Percentiles rank a stretch among this genome's conserved stretches.
phyloP scores from a whole-genome alignment of 2,329 filamentous ascomycete genomes.

The Colletotrichum sp. region DNA sequence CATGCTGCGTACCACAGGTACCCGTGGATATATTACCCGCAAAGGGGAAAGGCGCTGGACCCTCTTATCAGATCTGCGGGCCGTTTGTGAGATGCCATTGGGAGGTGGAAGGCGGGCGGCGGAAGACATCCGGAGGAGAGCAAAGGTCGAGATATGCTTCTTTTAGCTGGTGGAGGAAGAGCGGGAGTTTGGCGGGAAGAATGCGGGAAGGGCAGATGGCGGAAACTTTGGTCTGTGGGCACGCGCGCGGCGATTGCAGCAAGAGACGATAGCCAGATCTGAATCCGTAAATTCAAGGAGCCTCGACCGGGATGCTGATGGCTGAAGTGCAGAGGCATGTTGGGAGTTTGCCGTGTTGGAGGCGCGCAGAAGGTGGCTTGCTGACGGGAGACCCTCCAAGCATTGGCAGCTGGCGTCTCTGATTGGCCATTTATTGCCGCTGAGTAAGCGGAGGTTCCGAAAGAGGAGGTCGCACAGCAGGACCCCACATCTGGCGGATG shows the following conservation, averaged over 20 bases:
- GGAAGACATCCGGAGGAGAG: not conserved
- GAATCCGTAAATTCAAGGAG: not conserved
- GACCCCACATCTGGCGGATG: conserved; percentile 2
- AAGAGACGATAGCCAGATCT: not conserved
- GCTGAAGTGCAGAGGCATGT: not conserved
- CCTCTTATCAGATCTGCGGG: not conserved
- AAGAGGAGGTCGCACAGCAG: not conserved
- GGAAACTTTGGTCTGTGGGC: not conserved
- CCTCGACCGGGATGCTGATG: not conserved
- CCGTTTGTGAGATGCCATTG: not conserved
- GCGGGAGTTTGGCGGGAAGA: not conserved
- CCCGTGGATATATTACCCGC: not conserved
- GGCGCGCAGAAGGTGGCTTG: not conserved
- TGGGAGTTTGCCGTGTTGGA: not conserved
- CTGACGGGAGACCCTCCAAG: not conserved
- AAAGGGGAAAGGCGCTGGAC: not conserved
- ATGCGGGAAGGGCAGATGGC: not conserved
- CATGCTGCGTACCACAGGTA: not conserved
- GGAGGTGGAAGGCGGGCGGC: not conserved
- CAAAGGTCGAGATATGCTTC: conserved; percentile 3
- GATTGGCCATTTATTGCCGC: not conserved
- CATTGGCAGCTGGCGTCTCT: not conserved
- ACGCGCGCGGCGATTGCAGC: not conserved
- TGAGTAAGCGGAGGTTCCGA: not conserved
- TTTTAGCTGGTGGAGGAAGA: not conserved